Conservation (phyloP, 2,329 filamentous ascomycete genomes). For the Endoconidiophora polonica region DNA sequence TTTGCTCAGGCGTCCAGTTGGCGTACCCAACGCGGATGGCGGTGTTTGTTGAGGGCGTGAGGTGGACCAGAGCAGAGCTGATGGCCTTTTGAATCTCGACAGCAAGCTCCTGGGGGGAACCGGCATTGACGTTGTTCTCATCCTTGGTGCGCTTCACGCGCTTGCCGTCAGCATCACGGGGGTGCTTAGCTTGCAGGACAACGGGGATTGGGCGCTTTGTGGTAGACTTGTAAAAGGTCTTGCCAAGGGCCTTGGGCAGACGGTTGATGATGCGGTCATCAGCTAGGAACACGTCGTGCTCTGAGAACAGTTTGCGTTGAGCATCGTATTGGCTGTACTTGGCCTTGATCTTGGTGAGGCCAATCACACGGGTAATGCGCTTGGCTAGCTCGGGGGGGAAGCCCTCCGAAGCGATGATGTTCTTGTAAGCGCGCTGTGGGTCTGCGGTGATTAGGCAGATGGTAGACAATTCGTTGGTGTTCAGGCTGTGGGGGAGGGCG, state of each 20-base stretch:
- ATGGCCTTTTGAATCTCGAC: conserved; percentile 69
- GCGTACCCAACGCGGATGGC: conserved; percentile 65
- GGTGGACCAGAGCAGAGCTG: conserved; percentile 59
- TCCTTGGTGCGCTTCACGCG: conserved; percentile 32
- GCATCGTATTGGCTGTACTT: conserved; percentile 84
- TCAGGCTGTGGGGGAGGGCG: conserved; percentile 57
- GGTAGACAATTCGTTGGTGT: conserved; percentile 45
- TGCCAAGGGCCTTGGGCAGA: conserved; percentile 66
- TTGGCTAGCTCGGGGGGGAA: conserved; percentile 52
- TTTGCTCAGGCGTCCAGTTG: conserved; percentile 54
- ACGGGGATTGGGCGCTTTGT: conserved; percentile 78
- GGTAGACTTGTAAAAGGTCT: conserved; percentile 77
- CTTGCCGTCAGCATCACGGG: conserved; percentile 21
- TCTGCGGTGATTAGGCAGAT: conserved; percentile 77
- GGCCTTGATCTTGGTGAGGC: conserved; percentile 58
- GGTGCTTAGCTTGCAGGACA: conserved; percentile 35
- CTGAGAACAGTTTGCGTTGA: conserved; percentile 62
- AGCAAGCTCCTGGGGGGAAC: conserved; percentile 46
- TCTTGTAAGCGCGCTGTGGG: conserved; percentile 75
- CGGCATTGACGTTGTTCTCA: conserved; percentile 21
- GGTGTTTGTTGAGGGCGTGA: conserved; percentile 64
- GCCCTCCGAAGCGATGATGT: conserved; percentile 57
- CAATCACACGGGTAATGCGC: conserved; percentile 61
- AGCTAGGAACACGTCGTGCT: conserved; percentile 87
- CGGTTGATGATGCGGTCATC: conserved; percentile 68